Evolutionary conservation across 2,329 filamentous ascomycete species (phyloP).

Genomic region (Cercospora beticola): DNA sequence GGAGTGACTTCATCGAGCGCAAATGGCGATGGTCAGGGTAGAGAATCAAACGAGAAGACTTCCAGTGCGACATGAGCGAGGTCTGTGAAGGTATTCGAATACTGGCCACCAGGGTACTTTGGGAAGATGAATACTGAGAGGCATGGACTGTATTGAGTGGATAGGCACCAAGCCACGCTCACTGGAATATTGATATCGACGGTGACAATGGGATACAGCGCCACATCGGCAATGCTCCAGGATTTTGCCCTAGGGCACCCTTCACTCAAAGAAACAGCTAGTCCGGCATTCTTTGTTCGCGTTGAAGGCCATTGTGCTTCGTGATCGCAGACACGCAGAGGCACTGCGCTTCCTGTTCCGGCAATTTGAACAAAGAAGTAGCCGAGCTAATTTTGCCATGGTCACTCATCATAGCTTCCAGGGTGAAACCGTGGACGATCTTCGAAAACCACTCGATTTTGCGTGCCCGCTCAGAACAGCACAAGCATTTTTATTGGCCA

Average conservation of each 20-base stretch:
- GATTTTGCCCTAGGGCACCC: neutral
- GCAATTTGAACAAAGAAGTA: neutral
- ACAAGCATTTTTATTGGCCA: neutral
- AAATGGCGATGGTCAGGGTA: neutral
- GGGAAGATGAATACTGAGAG: neutral
- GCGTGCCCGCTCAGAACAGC: neutral
- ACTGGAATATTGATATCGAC: neutral
- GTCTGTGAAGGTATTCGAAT: neutral
- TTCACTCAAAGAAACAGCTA: neutral
- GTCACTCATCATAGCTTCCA: neutral
- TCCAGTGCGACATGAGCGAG: neutral
- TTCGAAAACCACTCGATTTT: neutral
- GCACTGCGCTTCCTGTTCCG: neutral
- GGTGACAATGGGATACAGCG: neutral
- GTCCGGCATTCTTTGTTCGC: neutral
- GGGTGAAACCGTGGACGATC: neutral
- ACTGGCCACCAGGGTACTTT: neutral
- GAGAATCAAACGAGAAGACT: neutral
- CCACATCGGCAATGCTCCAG: neutral
- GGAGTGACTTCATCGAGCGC: neutral
- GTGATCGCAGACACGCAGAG: neutral
- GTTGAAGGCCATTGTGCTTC: neutral
- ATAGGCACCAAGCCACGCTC: neutral
- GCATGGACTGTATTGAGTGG: neutral
- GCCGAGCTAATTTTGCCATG: neutral